Base-by-base conservation (phyloP, 257 asterid genomes). In the Apocynum venetum region DNA sequence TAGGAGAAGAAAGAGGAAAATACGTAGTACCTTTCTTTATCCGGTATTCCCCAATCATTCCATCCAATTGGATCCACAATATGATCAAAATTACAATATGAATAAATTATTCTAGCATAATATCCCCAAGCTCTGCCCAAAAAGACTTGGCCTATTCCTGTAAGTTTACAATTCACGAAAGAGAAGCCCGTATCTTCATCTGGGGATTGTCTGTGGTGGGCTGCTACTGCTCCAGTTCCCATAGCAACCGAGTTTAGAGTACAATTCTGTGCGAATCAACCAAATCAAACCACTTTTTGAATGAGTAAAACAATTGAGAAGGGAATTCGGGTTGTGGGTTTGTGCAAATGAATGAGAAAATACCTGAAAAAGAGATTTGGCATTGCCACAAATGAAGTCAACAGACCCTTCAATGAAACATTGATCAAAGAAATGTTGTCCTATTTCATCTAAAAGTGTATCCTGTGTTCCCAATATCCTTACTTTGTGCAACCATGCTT, bases 111-210 rank as follows among this genome's bases (percentile, higher is more conserved):
- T 36, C 87, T 47, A 2, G 98, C 87, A 80, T 87, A 90, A 25
- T 75, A 55, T 20, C 96, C 97, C 98, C 98, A 95, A 10, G 98
- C 97, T 78, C 98, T 82, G 15, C 97, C 97, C 82, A 94, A 60
- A 51, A 81, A 84, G 19, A 88, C 72, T 1, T 44, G 44, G 6
- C 93, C 95, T 6, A 75, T 83, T 41, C 98, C 97, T 20, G 51
- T 72, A 1, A 94, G 76, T 0, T 76, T 82, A 59, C 98, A 93
- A 51, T 88, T 79, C 13, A 89, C 88, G n/a, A 95, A 95, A 10
- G 98, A 89, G 81, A 90, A 92, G 12, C 98, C 98, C 0, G 94
- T 90, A 43, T 92, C 92, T n/a, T 89, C 93, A 5, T 35, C 13
- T 17, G 75, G 73, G 0, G 82, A 81, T 74, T 87, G 81, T 71